Evolutionary conservation across 371 early-diverging fungal genomes (phyloP), one percentile per base, ranked within the genome.

Genomic region (Circinella umbellata): DNA sequence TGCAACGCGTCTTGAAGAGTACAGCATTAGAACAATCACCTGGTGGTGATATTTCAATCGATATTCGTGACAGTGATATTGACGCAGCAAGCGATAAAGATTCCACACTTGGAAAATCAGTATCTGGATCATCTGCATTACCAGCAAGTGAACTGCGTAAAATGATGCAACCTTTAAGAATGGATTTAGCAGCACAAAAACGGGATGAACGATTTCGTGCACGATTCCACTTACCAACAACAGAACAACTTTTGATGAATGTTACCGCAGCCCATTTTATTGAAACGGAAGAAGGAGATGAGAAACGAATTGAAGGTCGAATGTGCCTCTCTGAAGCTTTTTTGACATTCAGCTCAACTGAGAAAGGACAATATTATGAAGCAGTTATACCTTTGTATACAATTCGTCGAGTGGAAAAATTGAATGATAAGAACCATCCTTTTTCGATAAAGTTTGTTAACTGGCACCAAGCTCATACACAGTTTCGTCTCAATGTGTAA

Each of bases 361-460:
- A 89, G 38, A 59, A 38, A 34, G 68, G 61, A 9, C 64, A 64
- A 1, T 81, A 79, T 49, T 91, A 92, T 68, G 86, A 90, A 51
- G 73, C 94, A 18, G 91, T 91, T 0, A 77, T 98, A 37, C 99
- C 97, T 8, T 88, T 96, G 54, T 95, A 90, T 72, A 93, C 95
- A 13, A 88, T 98, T 54, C 93, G 95, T 61, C 86, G 95, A 7
- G 95, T 98, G 2, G 98, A 98, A 74, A 85, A 93, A 42, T 78
- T 93, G 66, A 86, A 68, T 18, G 79, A 77, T 36, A 70, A 67
- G n/a, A 47, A 76, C 3, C 76, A 80, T 49, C 65, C 76, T 42
- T 84, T 79, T 62, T 74, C 86, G 14, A 75, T 91, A 46, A 87
- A 84, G 38, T 81, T 90, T 39, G 75, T 86, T 53, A 90, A 88